These are phyloP conservation scores for Nemania sp. DNA, from an alignment of 2,329 filamentous ascomycete genomes.

Conservation along the genomic window DNA sequence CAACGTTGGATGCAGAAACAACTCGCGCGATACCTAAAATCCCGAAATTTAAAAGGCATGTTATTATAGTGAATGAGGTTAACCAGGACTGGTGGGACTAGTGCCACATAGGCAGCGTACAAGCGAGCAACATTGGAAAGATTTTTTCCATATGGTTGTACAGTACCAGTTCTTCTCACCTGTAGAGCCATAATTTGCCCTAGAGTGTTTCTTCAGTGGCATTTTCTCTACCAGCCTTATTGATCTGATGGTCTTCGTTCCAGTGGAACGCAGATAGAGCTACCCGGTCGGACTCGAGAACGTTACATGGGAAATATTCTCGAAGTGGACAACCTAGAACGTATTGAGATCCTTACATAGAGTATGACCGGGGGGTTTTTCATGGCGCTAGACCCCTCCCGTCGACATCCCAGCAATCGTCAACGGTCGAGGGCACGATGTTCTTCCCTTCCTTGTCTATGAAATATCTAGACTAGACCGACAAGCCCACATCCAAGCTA, in stretches of 20 bases:
- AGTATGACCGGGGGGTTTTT: not conserved
- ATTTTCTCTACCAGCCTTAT: not conserved
- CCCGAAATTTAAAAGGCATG: no score
- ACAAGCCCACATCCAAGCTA: conserved; percentile 2
- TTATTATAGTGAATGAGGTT: no score
- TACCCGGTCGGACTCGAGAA: not conserved
- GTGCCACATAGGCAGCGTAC: no score
- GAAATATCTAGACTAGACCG: not conserved
- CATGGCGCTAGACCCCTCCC: not conserved
- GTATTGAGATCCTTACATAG: not conserved
- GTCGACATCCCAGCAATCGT: not conserved
- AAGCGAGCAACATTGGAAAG: no score
- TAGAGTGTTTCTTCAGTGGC: not conserved
- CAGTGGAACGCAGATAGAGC: not conserved
- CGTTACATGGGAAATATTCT: not conserved
- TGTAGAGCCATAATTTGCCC: not conserved
- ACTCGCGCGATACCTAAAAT: no score
- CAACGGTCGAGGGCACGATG: conserved; percentile 4
- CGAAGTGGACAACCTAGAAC: not conserved
- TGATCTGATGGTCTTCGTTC: not conserved
- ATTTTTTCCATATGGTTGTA: no score
- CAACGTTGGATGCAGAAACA: not conserved
- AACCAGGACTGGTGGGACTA: no score
- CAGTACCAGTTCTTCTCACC: no score
- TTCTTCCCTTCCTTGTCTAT: not conserved